Evolutionary conservation across 805 yeast genomes (phyloP).

Genomic region (Sungouiozyma ichnusensis): DNA sequence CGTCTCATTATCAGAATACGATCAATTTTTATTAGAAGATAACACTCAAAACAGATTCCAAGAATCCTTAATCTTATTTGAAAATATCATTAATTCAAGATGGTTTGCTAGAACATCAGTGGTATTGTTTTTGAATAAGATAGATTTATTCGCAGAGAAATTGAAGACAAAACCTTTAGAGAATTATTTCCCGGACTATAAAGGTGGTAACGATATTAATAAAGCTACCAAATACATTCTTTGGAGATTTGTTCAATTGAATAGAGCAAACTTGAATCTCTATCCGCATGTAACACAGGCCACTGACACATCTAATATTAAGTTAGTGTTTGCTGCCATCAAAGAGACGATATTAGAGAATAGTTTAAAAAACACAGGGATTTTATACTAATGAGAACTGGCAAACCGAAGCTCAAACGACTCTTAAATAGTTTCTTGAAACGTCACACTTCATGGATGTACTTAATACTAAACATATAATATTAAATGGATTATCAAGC

Average conservation of each 20-base stretch:
- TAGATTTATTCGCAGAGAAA: conserved; percentile 83
- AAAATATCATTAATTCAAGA: conserved; percentile 81
- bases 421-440: conserved; percentile 5
- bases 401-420: not conserved
- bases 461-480: no score
- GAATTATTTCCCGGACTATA: conserved; percentile 78
- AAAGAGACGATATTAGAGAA: conserved; percentile 72
- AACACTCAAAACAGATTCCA: conserved; percentile 65
- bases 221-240: conserved; percentile 87
- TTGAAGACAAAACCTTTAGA: conserved; percentile 72
- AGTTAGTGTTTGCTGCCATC: conserved; percentile 75
- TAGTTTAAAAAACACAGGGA: conserved; percentile 64
- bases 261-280: conserved; percentile 68
- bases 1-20: conserved; percentile 85
- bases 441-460: no score
- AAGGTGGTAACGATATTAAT: conserved; percentile 80
- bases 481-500: no score
- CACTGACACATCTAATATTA: conserved; percentile 82
- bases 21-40: conserved; percentile 74
- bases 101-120: conserved; percentile 87
- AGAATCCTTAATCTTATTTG: conserved; percentile 75
- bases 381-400: conserved; percentile 31
- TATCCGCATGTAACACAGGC: conserved; percentile 93
- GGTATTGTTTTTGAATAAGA: conserved; percentile 78
- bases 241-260: conserved; percentile 81